A percentile compares a stretch with the other conserved stretches of the same genome.
These are phyloP conservation scores for Schizothecium vesticola DNA, from an alignment of 495 filamentous ascomycete genomes.

Conservation along the genomic window DNA sequence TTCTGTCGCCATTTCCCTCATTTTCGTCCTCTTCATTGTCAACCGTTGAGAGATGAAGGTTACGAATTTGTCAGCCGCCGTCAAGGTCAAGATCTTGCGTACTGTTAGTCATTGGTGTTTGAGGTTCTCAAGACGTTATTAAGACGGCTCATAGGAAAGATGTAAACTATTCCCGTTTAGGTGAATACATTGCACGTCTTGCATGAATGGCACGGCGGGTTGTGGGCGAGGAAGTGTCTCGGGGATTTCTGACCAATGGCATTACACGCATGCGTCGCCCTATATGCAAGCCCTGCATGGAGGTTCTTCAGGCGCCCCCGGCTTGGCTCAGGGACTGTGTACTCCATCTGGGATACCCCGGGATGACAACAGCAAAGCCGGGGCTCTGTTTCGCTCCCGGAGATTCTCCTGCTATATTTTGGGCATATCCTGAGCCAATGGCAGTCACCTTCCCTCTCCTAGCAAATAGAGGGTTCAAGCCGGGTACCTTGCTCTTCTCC, in stretches of 20 bases:
- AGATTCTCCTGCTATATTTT: background rate
- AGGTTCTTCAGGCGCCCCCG: background rate
- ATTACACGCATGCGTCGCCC: background rate
- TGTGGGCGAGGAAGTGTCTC: background rate
- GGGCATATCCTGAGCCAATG: background rate
- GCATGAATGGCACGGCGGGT: background rate
- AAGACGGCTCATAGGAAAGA: background rate
- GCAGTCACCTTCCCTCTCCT: background rate
- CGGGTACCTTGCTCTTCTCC: background rate
- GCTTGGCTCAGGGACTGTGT: background rate
- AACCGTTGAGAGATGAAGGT: background rate
- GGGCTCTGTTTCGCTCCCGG: background rate
- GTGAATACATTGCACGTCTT: background rate
- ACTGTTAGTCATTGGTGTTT: background rate
- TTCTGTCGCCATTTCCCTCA: background rate
- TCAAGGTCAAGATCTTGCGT: background rate
- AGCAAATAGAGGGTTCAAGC: background rate
- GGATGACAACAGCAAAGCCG: background rate
- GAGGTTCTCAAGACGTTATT: background rate
- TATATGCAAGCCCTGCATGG: background rate
- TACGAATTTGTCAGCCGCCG: background rate
- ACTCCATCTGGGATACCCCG: background rate
- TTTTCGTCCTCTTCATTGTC: background rate
- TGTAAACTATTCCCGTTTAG: background rate
- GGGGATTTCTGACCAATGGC: background rate